Base-by-base conservation (phyloP, 2,329 filamentous ascomycete genomes). In the Aspergillus flavus region DNA sequence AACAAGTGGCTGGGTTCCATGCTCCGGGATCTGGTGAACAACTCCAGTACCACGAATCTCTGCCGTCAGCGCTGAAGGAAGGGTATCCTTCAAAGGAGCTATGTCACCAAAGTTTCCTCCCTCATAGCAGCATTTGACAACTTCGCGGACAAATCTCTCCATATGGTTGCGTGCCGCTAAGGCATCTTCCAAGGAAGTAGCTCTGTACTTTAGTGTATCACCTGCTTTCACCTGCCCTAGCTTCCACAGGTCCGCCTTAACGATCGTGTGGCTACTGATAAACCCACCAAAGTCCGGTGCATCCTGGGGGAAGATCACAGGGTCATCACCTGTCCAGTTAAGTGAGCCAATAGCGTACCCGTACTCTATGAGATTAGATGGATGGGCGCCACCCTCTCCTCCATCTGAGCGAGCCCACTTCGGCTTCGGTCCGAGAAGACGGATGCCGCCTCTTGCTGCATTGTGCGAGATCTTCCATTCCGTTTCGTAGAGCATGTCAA, bases 391-490 rank as follows among this genome's bases (percentile, higher is more conserved):
- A 9, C 86, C 88, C 64, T 88, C 87, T 0, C 87, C 88, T 12
- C 87, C 88, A 66, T 86, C 83, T 36, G 81, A 72, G 7, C 88
- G 79, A 16, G 86, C 85, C 84, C 85, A 90, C 65, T 83, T 81
- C 0, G 86, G 85, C 0, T 82, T 81, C 0, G 87, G 86, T 0
- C 87, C 87, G 1, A 87, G 74, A 0, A 90, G 79, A 7, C 87
- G 82, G 30, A 90, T 85, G 0, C 86, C 88, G 46, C 83, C 86
- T 61, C 88, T 79, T 14, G 84, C 85, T 0, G 85, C 83, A 63
- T 89, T 89, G 67, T 89, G 87, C 0, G 83, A 86, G 2, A 89
- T 79, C 56, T 85, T 85, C 84, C 86, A 89, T n/a, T 81, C 75
- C 0, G 83, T 84, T 6, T 76, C 74, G 73, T 87, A 89, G 2